These are phyloP conservation scores for Penicillium sp. DNA, from an alignment of 2,329 filamentous ascomycete species.

Conservation along the genomic window DNA sequence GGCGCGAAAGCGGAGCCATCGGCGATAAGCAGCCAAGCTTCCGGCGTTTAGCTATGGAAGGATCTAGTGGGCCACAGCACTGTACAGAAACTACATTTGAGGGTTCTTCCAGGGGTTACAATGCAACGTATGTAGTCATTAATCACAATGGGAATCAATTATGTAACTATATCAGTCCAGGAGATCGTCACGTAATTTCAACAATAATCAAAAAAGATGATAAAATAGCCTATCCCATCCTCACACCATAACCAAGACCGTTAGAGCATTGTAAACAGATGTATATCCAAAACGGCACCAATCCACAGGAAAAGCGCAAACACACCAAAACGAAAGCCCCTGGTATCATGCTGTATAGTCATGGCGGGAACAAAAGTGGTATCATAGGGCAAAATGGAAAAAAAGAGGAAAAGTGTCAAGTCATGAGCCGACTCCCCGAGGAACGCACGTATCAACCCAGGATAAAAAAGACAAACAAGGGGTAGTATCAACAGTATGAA, in stretches of 20 bases:
- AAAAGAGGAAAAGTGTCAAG: slow-evolving; percentile 5
- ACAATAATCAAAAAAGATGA: slow-evolving; percentile 1
- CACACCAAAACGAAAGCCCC: slow-evolving; percentile 24
- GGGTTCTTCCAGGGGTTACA: neutral
- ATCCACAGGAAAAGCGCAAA: slow-evolving; percentile 20
- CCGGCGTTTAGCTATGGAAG: slow-evolving; percentile 9
- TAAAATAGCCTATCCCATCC: slow-evolving; percentile 10
- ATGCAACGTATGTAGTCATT: slow-evolving; percentile 2
- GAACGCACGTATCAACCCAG: slow-evolving; percentile 3
- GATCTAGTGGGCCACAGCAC: neutral
- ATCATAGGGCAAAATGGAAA: slow-evolving; percentile 33
- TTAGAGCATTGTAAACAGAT: slow-evolving; percentile 21
- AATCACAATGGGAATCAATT: slow-evolving; percentile 13
- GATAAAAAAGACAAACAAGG: slow-evolving; percentile 1
- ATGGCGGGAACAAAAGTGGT: slow-evolving; percentile 42
- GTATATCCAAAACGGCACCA: slow-evolving; percentile 17
- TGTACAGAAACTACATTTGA: neutral
- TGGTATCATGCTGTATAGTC: slow-evolving; percentile 38
- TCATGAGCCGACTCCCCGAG: slow-evolving; percentile 15
- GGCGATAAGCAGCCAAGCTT: slow-evolving; percentile 15
- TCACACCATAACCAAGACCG: slow-evolving; percentile 20
- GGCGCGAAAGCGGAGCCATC: neutral
- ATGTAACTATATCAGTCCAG: slow-evolving; percentile 14
- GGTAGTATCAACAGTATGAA: neutral
- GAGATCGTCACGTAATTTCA: slow-evolving; percentile 11